phyloP scores from a whole-genome alignment of 805 yeast species.

The Zygoascus tannicola region DNA sequence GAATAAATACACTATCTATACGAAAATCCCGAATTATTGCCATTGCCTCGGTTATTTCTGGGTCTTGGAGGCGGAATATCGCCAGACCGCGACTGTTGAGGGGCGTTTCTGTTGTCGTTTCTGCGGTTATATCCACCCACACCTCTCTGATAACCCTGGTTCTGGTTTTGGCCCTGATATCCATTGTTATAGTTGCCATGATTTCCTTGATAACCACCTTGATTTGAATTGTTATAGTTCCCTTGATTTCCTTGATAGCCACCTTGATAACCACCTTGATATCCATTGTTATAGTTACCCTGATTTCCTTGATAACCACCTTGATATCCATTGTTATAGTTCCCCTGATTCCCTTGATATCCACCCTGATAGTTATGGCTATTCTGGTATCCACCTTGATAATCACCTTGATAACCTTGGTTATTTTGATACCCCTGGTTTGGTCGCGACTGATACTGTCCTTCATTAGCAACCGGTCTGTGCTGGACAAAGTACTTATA shows the following conservation, averaged over 20 bases:
- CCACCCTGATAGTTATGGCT: slow-evolving; percentile 19
- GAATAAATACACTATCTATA: background rate
- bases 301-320: slow-evolving; percentile 11
- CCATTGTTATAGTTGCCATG: slow-evolving; percentile 7
- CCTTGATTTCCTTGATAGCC: slow-evolving; percentile 9
- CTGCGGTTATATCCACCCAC: background rate
- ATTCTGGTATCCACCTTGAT: slow-evolving; percentile 17
- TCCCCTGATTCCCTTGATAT: slow-evolving; percentile 1
- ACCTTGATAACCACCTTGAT: slow-evolving; percentile 9
- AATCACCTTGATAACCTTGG: slow-evolving; percentile 10
- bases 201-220: slow-evolving; percentile 19
- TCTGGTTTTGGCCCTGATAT: slow-evolving; percentile 12
- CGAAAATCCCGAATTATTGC: slow-evolving; percentile 5
- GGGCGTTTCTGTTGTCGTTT: background rate
- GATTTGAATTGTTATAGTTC: slow-evolving; percentile 7
- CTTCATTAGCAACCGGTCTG: background rate
- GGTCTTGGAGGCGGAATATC: background rate
- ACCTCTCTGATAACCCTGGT: slow-evolving; percentile 9
- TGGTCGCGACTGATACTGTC: slow-evolving; percentile 12
- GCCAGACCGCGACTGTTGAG: background rate
- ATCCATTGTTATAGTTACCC: slow-evolving; percentile 11
- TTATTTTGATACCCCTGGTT: slow-evolving; percentile 15
- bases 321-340: slow-evolving; percentile 8
- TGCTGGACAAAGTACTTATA: slow-evolving; percentile 10
- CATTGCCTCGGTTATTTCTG: background rate